Evolutionary conservation across 192 early-diverging fungal species (phyloP), one percentile per base, ranked within the genome.

Genomic region (Allomyces macrogynus): DNA sequence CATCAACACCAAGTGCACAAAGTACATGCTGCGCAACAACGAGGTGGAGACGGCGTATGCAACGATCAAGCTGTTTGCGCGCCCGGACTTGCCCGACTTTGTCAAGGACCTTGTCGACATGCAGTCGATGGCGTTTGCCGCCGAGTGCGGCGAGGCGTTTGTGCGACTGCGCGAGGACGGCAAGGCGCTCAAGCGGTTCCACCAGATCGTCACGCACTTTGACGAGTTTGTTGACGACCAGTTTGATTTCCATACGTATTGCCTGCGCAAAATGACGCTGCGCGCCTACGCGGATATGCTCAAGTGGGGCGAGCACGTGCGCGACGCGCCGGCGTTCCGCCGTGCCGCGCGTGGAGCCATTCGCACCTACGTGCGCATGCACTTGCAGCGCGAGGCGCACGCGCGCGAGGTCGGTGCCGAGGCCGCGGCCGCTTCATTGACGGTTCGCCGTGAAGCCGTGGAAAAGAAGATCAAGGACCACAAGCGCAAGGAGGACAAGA

Each of bases 161-260:
- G 71, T 78, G 20, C 78, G 86, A 11, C 74, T 82, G 64, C 81
- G 81, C 12, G 77, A 89, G 23, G 74, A 76, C 54, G 93, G 93
- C 26, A 78, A 76, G 27, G 91, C 95, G 10, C 78, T 98, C 64
- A 95, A 94, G 77, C 84, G 87, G 43, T 89, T 86, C 71, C 86
- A 95, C 69, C 81, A 86, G 67, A 83, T 93, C 24, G 83, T 87
- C 25, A 84, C 80, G 72, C 80, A 84, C 72, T 98, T 95, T 70
- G 68, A 65, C 44, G 89, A 91, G 63, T 89, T 88, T 69, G 83
- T 84, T 43, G 90, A 91, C 63, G 92, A 93, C 66, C 90, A 95
- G 75, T 91, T 93, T 64, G 95, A 98, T 73, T 98, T 96, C 80
- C 95, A 98, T 72, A 77, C 79, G 23, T 98, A 96, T 74, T 88